phyloP scores from a whole-genome alignment of 176 grass and related monocot species.

The Eragrostis curvula region DNA sequence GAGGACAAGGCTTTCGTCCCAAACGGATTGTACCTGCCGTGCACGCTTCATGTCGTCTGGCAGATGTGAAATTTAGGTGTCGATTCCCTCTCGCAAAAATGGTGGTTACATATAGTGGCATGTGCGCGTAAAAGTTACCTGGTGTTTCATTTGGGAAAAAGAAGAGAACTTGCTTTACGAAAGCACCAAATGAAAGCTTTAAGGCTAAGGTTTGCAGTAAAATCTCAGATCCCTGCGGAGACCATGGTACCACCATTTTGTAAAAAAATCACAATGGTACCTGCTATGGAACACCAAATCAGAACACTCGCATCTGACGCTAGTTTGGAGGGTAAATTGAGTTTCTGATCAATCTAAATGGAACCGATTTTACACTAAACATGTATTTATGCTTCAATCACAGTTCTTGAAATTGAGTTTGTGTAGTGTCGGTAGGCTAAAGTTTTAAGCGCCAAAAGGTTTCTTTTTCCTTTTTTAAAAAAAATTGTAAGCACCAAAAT shows the following conservation, averaged over 20 bases:
- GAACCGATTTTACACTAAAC: too few species aligned
- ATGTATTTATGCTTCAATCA: too few species aligned
- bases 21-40: conserved; percentile 22
- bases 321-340: too few species aligned
- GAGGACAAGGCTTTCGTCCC: conserved; percentile 33
- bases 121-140: neutral
- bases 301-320: neutral
- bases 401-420: neutral
- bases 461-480: too few species aligned
- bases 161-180: neutral
- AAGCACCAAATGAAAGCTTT: neutral
- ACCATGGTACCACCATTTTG: neutral
- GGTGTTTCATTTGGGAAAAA: neutral
- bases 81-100: too few species aligned
- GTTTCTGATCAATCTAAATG: too few species aligned
- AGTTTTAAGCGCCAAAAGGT: neutral
- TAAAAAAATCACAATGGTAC: neutral
- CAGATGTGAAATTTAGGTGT: neutral
- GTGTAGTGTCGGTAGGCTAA: neutral
- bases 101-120: neutral
- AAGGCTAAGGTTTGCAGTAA: neutral
- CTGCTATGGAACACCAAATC: neutral
- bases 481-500: neutral
- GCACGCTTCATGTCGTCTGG: conserved; percentile 20
- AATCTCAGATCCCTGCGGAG: neutral